Conservation (phyloP, 176 grass and related monocot genomes). For the Dactylis glomerata region DNA sequence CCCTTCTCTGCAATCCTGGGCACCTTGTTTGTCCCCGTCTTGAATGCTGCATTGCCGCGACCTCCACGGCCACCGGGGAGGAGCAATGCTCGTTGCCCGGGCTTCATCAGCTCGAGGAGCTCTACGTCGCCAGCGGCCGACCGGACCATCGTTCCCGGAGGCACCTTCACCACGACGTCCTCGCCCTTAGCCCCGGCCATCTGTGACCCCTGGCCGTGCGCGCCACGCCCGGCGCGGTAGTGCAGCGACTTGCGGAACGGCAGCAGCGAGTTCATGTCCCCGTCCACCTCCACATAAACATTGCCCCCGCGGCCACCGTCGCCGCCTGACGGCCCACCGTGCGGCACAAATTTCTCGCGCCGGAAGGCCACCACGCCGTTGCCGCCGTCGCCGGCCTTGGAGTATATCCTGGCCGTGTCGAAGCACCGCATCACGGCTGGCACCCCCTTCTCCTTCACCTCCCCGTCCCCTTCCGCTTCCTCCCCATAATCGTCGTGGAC, state of each 20-base stretch:
- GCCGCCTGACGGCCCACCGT: slow-evolving; percentile 84
- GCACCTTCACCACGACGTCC: slow-evolving; percentile 82
- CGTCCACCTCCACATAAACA: slow-evolving; percentile 85
- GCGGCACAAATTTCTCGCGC: slow-evolving; percentile 90
- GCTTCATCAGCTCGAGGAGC: slow-evolving; percentile 73
- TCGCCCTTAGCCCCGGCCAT: slow-evolving; percentile 83
- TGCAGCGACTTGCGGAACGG: slow-evolving; percentile 91
- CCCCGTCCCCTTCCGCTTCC: slow-evolving; percentile 28
- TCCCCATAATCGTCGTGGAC: neutral
- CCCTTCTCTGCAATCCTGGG: slow-evolving; percentile 93
- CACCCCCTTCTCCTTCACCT: slow-evolving; percentile 86
- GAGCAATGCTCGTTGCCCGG: slow-evolving; percentile 69
- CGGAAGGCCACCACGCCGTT: slow-evolving; percentile 91
- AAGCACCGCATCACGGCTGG: slow-evolving; percentile 98
- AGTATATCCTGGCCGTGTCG: slow-evolving; percentile 86
- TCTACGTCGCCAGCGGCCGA: slow-evolving; percentile 46
- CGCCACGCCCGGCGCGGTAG: slow-evolving; percentile 74
- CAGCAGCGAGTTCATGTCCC: slow-evolving; percentile 86
- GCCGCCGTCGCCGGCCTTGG: slow-evolving; percentile 84
- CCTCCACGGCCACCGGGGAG: slow-evolving; percentile 84
- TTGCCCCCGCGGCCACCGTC: slow-evolving; percentile 88
- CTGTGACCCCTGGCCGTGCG: slow-evolving; percentile 76
- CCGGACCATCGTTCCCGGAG: slow-evolving; percentile 78
- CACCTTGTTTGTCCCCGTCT: slow-evolving; percentile 73
- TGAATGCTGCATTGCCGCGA: slow-evolving; percentile 86